A percentile compares a stretch with the other conserved stretches of the same genome.
phyloP scores from a whole-genome alignment of 75 land plant genomes.

The Pseudotsuga menziesii region DNA sequence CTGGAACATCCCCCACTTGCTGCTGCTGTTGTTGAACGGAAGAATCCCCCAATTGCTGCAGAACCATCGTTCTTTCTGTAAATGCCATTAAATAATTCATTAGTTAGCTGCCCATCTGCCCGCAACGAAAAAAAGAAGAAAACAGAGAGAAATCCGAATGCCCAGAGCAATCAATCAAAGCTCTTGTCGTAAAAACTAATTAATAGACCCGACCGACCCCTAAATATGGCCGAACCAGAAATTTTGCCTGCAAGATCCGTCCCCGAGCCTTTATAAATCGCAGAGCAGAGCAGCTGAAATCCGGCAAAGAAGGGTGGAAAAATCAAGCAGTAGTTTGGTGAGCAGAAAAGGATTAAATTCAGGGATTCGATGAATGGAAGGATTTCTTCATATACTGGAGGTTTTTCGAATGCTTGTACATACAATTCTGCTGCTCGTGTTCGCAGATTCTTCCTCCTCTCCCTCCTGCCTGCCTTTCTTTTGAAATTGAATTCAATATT shows the following conservation, averaged over 20 bases:
- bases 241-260: conserved; percentile 6
- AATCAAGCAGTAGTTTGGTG: neutral
- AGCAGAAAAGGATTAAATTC: neutral
- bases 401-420: no score
- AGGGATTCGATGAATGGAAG: neutral
- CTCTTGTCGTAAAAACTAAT: no score
- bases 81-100: neutral
- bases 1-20: conserved; percentile 27
- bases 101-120: neutral
- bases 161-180: neutral
- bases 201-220: neutral
- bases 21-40: conserved; percentile 3
- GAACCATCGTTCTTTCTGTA: neutral
- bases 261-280: neutral
- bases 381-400: no score
- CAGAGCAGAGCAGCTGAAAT: neutral
- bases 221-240: neutral
- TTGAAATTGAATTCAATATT: conserved; percentile 55
- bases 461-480: conserved; percentile 36
- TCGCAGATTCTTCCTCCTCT: conserved; percentile 5
- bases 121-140: neutral
- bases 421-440: neutral
- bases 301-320: neutral
- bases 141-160: neutral
- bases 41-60: neutral